phyloP scores from a whole-genome alignment of 1,139 yeast species.

The Candida sp. region DNA sequence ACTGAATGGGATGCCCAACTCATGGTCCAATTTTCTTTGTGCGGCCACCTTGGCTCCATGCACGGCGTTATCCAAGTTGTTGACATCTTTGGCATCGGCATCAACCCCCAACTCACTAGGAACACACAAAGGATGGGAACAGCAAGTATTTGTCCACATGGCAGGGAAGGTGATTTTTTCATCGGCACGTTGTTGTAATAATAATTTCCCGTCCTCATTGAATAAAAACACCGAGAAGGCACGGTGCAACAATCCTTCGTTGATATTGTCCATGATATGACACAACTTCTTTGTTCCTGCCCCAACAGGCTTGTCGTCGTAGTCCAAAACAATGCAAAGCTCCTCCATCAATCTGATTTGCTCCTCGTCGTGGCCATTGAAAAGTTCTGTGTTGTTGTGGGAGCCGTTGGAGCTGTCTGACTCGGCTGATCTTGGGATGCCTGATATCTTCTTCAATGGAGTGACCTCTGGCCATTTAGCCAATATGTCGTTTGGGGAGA shows the following conservation, averaged over 20 bases:
- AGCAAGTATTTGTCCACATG: slow-evolving; percentile 99
- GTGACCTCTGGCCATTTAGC: slow-evolving; percentile 67
- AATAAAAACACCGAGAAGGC: slow-evolving; percentile 96
- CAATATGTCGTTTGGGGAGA: slow-evolving; percentile 54
- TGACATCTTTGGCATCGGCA: slow-evolving; percentile 38
- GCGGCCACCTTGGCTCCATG: slow-evolving; percentile 90
- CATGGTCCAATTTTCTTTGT: slow-evolving; percentile 89
- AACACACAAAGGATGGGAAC: slow-evolving; percentile 95
- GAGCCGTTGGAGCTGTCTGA: slow-evolving; percentile 17
- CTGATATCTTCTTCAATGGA: slow-evolving; percentile 53
- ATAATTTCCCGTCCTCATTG: slow-evolving; percentile 73
- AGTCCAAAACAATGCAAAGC: slow-evolving; percentile 91
- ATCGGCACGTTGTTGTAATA: slow-evolving; percentile 93
- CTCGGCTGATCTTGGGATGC: slow-evolving; percentile 43
- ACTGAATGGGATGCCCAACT: slow-evolving; percentile 76
- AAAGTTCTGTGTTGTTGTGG: slow-evolving; percentile 35
- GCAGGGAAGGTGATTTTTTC: slow-evolving; percentile 97
- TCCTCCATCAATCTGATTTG: slow-evolving; percentile 97
- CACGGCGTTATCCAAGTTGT: slow-evolving; percentile 53
- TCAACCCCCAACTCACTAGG: slow-evolving; percentile 73
- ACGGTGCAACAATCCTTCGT: slow-evolving; percentile 86
- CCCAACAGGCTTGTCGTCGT: slow-evolving; percentile 86
- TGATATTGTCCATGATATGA: slow-evolving; percentile 88
- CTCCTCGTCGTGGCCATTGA: slow-evolving; percentile 90
- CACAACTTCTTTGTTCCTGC: slow-evolving; percentile 95